Conservation (phyloP, 768 basidiomycete species). For the Lactarius indigo region DNA sequence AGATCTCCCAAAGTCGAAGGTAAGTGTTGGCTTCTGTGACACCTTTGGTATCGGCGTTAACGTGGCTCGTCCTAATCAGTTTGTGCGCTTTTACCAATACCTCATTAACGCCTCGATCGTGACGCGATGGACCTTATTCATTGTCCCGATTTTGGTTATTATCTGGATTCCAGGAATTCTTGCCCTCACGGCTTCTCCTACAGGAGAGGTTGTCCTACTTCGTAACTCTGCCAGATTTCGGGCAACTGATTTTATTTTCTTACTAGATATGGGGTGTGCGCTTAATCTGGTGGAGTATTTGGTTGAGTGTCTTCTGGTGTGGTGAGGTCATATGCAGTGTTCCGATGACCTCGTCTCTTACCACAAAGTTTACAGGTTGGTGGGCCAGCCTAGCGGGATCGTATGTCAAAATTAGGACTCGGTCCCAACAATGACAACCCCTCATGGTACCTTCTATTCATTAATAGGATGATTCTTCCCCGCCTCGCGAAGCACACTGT, state of each 20-base stretch:
- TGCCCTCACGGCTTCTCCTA: conserved; percentile 47
- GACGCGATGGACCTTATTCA: conserved; percentile 76
- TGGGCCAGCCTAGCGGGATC: conserved; percentile 69
- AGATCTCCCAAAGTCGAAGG: conserved; percentile 56
- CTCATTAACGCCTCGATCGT: conserved; percentile 72
- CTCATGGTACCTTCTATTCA: not conserved
- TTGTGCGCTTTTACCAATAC: conserved; percentile 65
- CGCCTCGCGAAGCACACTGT: conserved; percentile 56
- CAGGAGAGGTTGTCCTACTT: conserved; percentile 43
- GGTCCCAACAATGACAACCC: not conserved
- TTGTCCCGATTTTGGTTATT: conserved; percentile 64
- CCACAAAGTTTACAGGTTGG: conserved; percentile 49
- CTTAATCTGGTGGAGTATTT: conserved; percentile 79
- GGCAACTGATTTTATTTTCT: not conserved
- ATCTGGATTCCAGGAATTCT: conserved; percentile 78
- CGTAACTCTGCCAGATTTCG: conserved; percentile 2
- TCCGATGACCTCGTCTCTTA: not conserved
- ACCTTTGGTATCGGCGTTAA: not conserved
- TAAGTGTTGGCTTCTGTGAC: conserved; percentile 24
- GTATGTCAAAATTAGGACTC: conserved; percentile 38
- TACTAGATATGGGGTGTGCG: conserved; percentile 56
- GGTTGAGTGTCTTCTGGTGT: conserved; percentile 76
- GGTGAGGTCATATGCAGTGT: conserved; percentile 37
- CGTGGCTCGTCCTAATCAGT: conserved; percentile 34
- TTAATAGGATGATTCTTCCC: conserved; percentile 41